Base-by-base conservation (phyloP, 202 grass and related monocot genomes). In the Hordeum pubiflorum region DNA sequence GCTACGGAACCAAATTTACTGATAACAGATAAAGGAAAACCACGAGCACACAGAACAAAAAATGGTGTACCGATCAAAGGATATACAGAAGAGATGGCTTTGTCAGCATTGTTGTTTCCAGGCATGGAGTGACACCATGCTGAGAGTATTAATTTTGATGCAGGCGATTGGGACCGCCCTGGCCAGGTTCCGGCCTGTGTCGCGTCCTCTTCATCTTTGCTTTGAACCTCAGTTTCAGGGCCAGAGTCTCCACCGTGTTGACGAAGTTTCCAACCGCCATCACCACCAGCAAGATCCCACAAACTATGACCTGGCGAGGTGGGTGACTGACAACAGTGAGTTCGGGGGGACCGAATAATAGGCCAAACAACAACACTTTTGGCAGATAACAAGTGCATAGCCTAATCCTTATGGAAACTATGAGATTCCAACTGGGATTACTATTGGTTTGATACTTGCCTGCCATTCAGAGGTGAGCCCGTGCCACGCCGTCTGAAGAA, bases 221-320 rank as follows among this genome's bases (percentile, higher is more conserved):
- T 84, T 99, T 99, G 74, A 99, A 93, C 79, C 89, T 89, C 68
- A 94, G 91, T 62, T 99, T 99, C 18, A 88, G 22, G 76, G 88
- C 61, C 73, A 99, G 72, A 24, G 96, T 95, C 81, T 96, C 84
- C 50, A 99, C 68, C 44, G 96, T 99, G 84, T 99, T 96, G 63
- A 83, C 63, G 61, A 99, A 99, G 82, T 99, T 99, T 27, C 96
- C 96, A 0, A 96, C 89, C 60, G 96, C 96, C 96, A 99, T 96
- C 82, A 96, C 87, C 81, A 99, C 85, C 48, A 99, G 87, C 83
- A 99, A 81, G 71, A 93, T 78, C 69, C 96, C 92, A 54, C 96
- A 93, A n/a, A 87, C 90, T 69, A 93, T 81, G 36, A 92, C 92
- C 96, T 99, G 85, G 23, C 50, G 58, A 69, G 81, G 44, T 7